Percentiles rank a stretch among this genome's conserved stretches.
phyloP scores from a whole-genome alignment of 2,329 filamentous ascomycete genomes.

The Penicillium sp. region DNA sequence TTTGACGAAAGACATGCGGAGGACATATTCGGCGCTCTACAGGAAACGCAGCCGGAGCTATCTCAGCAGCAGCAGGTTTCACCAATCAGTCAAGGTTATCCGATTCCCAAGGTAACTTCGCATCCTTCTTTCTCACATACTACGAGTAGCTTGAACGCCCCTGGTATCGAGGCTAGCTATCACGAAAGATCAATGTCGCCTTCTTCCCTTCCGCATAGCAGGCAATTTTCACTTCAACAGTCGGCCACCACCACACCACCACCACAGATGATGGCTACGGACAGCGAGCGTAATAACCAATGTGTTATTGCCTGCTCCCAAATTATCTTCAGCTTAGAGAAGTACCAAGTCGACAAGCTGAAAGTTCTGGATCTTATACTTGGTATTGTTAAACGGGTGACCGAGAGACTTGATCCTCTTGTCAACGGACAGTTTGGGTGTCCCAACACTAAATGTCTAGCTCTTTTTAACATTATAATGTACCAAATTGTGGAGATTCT shows the following conservation, averaged over 20 bases:
- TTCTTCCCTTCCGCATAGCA: not conserved
- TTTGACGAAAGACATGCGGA: not conserved
- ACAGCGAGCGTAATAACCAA: not conserved
- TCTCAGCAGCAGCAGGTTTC: not conserved
- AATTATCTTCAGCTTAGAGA: not conserved
- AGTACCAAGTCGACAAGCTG: not conserved
- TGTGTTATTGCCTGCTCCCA: not conserved
- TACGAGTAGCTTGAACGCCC: not conserved
- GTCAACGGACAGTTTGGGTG: not conserved
- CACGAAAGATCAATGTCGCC: not conserved
- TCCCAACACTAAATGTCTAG: not conserved
- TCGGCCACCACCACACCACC: not conserved
- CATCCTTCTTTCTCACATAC: not conserved
- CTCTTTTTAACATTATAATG: not conserved
- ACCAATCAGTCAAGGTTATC: not conserved
- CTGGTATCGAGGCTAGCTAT: not conserved
- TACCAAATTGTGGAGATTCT: not conserved
- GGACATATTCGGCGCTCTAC: not conserved
- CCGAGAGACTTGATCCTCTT: not conserved
- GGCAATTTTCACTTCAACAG: not conserved
- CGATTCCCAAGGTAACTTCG: not conserved
- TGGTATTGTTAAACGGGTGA: constrained; percentile 1
- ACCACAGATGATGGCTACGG: not conserved
- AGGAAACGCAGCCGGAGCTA: not conserved
- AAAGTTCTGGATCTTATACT: not conserved